Evolutionary conservation across 1,284 basidiomycete species (phyloP).

Genomic region (Heterobasidion annosum): DNA sequence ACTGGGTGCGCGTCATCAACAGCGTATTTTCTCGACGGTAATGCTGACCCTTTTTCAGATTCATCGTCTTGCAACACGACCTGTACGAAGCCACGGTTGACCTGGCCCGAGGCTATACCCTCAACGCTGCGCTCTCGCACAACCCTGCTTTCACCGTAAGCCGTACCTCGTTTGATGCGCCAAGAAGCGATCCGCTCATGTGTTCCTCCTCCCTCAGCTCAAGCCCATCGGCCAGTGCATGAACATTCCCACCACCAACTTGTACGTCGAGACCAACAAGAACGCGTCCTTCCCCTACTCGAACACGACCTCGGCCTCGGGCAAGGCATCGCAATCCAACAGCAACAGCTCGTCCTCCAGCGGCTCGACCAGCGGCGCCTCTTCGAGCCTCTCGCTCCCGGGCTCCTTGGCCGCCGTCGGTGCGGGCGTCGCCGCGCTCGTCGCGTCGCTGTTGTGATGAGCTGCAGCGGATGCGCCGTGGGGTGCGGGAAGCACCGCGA

Average conservation of each 20-base stretch:
- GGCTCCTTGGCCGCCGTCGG: background rate
- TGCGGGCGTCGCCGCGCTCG: background rate
- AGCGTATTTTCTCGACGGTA: constrained; percentile 3
- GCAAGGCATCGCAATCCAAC: background rate
- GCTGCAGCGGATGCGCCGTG: background rate
- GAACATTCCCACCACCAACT: constrained; percentile 38
- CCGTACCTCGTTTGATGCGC: too few relatives aligned
- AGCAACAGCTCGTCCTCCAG: background rate
- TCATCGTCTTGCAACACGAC: constrained; percentile 88
- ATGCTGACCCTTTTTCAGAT: constrained; percentile 33
- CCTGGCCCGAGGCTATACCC: constrained; percentile 79
- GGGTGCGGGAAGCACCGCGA: too few relatives aligned
- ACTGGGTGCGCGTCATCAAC: constrained; percentile 32
- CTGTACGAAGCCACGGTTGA: constrained; percentile 82
- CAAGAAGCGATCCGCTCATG: too few relatives aligned
- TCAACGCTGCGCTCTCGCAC: constrained; percentile 59
- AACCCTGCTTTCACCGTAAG: constrained; percentile 51
- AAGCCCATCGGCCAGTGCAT: constrained; percentile 59
- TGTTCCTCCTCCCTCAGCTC: constrained; percentile 28
- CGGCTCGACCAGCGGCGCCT: background rate
- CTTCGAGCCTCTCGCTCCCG: background rate
- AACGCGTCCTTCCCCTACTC: constrained; percentile 51
- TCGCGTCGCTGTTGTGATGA: background rate
- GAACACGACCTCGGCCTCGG: constrained; percentile 2
- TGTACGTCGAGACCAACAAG: constrained; percentile 58